These are phyloP conservation scores for Pichia cabralensis DNA, from an alignment of 805 yeast species.

Conservation along the genomic window DNA sequence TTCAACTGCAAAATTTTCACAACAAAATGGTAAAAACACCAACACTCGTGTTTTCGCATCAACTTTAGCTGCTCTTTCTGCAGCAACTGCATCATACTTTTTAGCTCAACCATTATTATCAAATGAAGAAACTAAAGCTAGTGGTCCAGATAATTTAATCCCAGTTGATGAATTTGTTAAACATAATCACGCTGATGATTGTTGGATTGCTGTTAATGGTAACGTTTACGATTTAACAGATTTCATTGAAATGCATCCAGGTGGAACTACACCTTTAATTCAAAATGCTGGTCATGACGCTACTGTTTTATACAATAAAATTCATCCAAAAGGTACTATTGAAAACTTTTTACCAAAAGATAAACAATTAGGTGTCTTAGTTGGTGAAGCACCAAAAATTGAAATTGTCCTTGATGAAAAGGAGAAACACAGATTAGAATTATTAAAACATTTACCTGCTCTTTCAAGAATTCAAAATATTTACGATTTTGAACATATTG, in stretches of 20 bases:
- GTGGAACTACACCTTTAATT: constrained; percentile 36
- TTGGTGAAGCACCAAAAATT: constrained; percentile 26
- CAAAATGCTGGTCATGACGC: constrained; percentile 44
- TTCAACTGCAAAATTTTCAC: not conserved
- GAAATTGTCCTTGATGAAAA: constrained; percentile 29
- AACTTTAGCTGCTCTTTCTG: constrained; percentile 4
- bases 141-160: no score
- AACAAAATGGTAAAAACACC: not conserved
- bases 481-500: constrained; percentile 81
- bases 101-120: constrained; percentile 6
- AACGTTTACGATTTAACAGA: constrained; percentile 71
- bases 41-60: not conserved
- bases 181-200: constrained; percentile 51
- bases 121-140: not conserved
- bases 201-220: constrained; percentile 84
- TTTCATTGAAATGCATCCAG: constrained; percentile 37
- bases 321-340: constrained; percentile 82
- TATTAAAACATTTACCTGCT: constrained; percentile 53
- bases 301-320: constrained; percentile 68
- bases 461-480: constrained; percentile 62
- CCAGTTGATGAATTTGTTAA: constrained; percentile 31
- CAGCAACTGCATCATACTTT: constrained; percentile 3
- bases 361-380: constrained; percentile 49
- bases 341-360: constrained; percentile 48
- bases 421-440: constrained; percentile 34